Evolutionary conservation across 768 basidiomycete species (phyloP), one percentile per base, ranked within the genome.

Genomic region (Floccularia luteovirens): DNA sequence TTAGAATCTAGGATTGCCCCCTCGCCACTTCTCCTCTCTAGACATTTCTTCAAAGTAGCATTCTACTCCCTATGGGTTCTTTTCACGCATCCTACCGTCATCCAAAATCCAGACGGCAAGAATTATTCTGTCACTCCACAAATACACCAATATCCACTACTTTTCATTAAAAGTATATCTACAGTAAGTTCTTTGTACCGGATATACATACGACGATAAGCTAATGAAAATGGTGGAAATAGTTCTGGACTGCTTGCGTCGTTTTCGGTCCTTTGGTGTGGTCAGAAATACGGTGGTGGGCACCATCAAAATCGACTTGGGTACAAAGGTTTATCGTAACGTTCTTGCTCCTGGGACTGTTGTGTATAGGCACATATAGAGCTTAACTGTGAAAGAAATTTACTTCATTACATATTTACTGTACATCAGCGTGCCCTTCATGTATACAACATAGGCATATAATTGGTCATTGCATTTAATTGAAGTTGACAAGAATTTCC

Each of bases 1-100:
- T 12, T n/a, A n/a, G n/a, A n/a, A n/a, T n/a, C 6, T 53, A 94
- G 92, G 10, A 74, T 94, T 43, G 69, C 75, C 1, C 82, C 88
- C 4, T 83, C 85, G n/a, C 90, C 92, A 0, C 45, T 75, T 8
- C 65, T 90, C 32, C 78, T 99, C 14, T 77, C 83, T 48, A 77
- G 75, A 53, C 96, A 98, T 67, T 99, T 99, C 66, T 99, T 94
- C 70, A 66, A 75, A 20, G 96, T 99, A 48, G 96, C 96, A 0
- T 75, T 99, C 48, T 99, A 96, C 63, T 81, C 92, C 1, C 82
- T 97, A 55, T 98, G 82, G 78, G 69, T 85, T 37, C 71, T 96
- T 61, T 92, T 97, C 61, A 82, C 79, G 6, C 77, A 63, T 42
- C 60, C 66, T 25, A 57, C 43, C 5, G 54, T 42, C 7, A 41